These are phyloP conservation scores for Starmerella vaccinii DNA, from an alignment of 805 yeast genomes.

Conservation along the genomic window DNA sequence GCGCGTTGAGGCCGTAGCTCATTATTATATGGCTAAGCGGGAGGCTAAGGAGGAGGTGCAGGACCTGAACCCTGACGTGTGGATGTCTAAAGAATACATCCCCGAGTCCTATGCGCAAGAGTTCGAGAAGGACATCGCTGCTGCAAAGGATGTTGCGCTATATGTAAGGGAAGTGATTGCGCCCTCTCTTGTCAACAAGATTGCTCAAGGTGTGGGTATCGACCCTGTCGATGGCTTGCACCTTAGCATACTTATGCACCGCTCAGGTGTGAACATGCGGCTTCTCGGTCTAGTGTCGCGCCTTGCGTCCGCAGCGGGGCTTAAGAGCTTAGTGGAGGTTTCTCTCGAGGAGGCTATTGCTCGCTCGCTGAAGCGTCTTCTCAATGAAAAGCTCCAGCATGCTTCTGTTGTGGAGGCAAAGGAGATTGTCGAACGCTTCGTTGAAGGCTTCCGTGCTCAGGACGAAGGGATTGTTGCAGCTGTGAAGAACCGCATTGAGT, in stretches of 20 bases:
- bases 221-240: constrained; percentile 74
- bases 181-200: constrained; percentile 50
- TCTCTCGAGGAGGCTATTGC: constrained; percentile 62
- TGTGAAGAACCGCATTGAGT: constrained; percentile 38
- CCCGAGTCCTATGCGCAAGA: constrained; percentile 31
- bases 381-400: constrained; percentile 40
- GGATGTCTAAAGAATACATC: constrained; percentile 35
- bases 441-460: constrained; percentile 47
- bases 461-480: constrained; percentile 30
- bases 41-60: constrained; percentile 33
- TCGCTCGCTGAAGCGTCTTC: constrained; percentile 65
- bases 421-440: constrained; percentile 54
- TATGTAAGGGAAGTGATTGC: constrained; percentile 51
- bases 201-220: constrained; percentile 41
- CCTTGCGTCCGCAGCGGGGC: constrained; percentile 31
- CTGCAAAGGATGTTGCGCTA: constrained; percentile 59
- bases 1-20: constrained; percentile 67
- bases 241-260: constrained; percentile 58
- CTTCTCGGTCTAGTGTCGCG: constrained; percentile 61
- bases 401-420: constrained; percentile 51
- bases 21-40: constrained; percentile 34
- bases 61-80: constrained; percentile 71
- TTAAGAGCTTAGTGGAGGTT: constrained; percentile 39
- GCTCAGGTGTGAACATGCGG: constrained; percentile 77
- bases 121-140: constrained; percentile 43